A percentile compares a stretch with the other conserved stretches of the same genome.
Conservation (phyloP, 2,329 filamentous ascomycete species). For the Xylaria sp. region DNA sequence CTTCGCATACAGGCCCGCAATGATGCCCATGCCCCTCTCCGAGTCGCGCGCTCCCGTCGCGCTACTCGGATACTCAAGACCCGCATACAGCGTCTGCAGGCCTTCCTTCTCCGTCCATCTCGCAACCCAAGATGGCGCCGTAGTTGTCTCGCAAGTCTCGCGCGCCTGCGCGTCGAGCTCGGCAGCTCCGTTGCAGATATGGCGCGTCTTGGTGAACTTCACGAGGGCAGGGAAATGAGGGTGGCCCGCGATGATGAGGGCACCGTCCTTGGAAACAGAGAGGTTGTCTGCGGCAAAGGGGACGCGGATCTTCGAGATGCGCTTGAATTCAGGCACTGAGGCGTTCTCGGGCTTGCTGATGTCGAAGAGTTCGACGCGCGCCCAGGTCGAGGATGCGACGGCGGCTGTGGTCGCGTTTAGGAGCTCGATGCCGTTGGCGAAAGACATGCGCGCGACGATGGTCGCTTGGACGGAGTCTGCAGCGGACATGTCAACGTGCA, state of each 20-base stretch:
- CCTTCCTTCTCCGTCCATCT: conserved; percentile 35
- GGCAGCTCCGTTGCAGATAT: conserved; percentile 32
- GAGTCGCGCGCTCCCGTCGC: conserved; percentile 32
- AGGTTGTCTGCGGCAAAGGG: conserved; percentile 41
- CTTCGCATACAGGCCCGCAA: conserved; percentile 36
- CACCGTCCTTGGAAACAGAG: conserved; percentile 28
- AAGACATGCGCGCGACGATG: conserved; percentile 34
- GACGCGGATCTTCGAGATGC: conserved; percentile 21
- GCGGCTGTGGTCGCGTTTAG: conserved; percentile 37
- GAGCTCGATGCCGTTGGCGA: conserved; percentile 39
- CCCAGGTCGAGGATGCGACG: conserved; percentile 34
- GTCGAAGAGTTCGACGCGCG: conserved; percentile 31
- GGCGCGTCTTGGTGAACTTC: conserved; percentile 31
- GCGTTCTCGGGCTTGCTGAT: conserved; percentile 11
- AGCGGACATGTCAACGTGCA: conserved; percentile 32
- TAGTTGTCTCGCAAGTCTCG: conserved; percentile 20
- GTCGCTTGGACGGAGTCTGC: conserved; percentile 21
- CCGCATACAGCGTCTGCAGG: conserved; percentile 33
- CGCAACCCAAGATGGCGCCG: conserved; percentile 29
- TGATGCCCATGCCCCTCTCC: conserved; percentile 31
- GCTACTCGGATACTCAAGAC: conserved; percentile 33
- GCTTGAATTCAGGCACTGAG: conserved; percentile 15
- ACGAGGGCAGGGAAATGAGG: conserved; percentile 33
- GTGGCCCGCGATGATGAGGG: conserved; percentile 39
- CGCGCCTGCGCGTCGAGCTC: conserved; percentile 21